A percentile compares a stretch with the other conserved stretches of the same genome.
phyloP scores from a whole-genome alignment of 208 protist species.

The Kentomonas sorsogonicus region DNA sequence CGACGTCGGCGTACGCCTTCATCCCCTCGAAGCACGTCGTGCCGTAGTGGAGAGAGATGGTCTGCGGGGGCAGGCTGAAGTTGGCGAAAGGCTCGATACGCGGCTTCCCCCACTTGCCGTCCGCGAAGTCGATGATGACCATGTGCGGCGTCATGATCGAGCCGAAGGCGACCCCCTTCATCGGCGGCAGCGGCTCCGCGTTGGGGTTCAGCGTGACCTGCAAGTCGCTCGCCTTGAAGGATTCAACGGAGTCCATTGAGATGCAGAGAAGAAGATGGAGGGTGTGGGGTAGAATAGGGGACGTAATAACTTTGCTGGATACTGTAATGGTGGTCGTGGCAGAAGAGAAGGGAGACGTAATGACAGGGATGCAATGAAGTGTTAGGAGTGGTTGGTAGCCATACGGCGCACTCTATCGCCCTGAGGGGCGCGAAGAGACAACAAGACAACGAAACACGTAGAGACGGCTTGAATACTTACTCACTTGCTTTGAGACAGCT shows the following conservation, averaged over 20 bases:
- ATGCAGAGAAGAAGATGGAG: not conserved
- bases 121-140: constrained; percentile 82
- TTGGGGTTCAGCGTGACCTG: constrained; percentile 11
- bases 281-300: not conserved
- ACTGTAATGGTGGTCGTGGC: too few relatives aligned
- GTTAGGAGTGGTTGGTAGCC: too few relatives aligned
- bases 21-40: constrained; percentile 96
- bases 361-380: too few relatives aligned
- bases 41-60: constrained; percentile 93
- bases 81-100: constrained; percentile 54
- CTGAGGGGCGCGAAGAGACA: too few relatives aligned
- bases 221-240: constrained; percentile 18
- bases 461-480: too few relatives aligned
- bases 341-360: too few relatives aligned
- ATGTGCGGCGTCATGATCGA: constrained; percentile 95
- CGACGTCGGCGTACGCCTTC: constrained; percentile 95
- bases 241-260: constrained; percentile 4
- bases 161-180: constrained; percentile 88
- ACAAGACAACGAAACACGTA: too few relatives aligned
- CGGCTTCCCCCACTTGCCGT: constrained; percentile 88
- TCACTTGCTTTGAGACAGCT: too few relatives aligned
- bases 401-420: too few relatives aligned
- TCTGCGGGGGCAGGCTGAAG: constrained; percentile 87
- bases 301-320: too few relatives aligned
- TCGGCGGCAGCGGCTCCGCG: constrained; percentile 24